Evolutionary conservation across 495 filamentous ascomycete genomes (phyloP).

Genomic region (Trichoderma asperelloides): DNA sequence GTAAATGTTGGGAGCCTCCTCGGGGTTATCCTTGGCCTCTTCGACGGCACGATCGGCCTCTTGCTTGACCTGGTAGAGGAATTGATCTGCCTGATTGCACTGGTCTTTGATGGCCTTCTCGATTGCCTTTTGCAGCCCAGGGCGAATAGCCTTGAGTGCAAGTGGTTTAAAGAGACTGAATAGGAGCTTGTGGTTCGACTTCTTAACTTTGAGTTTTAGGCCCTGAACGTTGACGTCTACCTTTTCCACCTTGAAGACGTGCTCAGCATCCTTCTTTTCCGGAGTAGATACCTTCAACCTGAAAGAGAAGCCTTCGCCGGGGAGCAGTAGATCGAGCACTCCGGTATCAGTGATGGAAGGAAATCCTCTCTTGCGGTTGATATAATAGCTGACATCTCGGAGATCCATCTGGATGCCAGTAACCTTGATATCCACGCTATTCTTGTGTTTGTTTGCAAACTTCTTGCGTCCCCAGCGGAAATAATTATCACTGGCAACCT

Average conservation of each 20-base stretch:
- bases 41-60: constrained; percentile 69
- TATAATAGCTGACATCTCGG: constrained; percentile 85
- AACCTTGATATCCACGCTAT: constrained; percentile 73
- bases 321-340: constrained; percentile 83
- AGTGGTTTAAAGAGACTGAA: constrained; percentile 85
- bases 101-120: constrained; percentile 81
- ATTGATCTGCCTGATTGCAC: constrained; percentile 58
- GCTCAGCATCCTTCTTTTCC: constrained; percentile 62
- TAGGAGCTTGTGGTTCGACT: constrained; percentile 88
- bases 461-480: constrained; percentile 91
- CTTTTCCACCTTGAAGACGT: constrained; percentile 92
- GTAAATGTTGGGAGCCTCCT: constrained; percentile 78
- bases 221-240: constrained; percentile 77
- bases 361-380: constrained; percentile 94
- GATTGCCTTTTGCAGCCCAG: constrained; percentile 73
- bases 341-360: constrained; percentile 82
- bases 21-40: constrained; percentile 60
- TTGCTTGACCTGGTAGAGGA: constrained; percentile 65
- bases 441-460: constrained; percentile 60
- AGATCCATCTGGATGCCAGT: constrained; percentile 87
- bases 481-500: constrained; percentile 89
- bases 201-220: constrained; percentile 80
- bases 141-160: constrained; percentile 73
- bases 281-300: constrained; percentile 81
- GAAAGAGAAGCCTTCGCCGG: constrained; percentile 82